Evolutionary conservation across 768 basidiomycete species (phyloP), one percentile per base, ranked within the genome.

Genomic region (Scleroderma citrinum): DNA sequence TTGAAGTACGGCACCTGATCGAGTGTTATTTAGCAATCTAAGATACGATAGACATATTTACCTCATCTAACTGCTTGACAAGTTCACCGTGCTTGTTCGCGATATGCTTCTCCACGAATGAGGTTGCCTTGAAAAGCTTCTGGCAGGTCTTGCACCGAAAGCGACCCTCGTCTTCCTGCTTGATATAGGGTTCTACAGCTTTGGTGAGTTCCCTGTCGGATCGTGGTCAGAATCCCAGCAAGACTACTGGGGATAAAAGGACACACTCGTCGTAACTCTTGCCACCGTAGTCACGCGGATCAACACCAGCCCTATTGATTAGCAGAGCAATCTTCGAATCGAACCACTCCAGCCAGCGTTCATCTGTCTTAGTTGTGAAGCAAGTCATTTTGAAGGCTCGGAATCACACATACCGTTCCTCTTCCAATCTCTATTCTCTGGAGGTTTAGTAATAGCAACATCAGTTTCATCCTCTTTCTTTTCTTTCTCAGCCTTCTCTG

Each of bases 71-170:
- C 44, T 76, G 71, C 56, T 85, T 87, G 50, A 94, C 79, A 14
- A 91, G 72, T 52, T 96, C 90, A 11, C 86, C 73, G 64, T 99
- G 96, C 66, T 98, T 98, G 65, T 94, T 92, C 12, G 85, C 80
- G 52, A 99, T 85, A 65, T 99, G 96, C 75, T 98, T 98, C 71
- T 95, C 92, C 42, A 98, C 89, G 69, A 97, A 99, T 21, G 93
- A 83, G 30, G 89, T 87, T 4, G 93, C 96, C 66, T 94, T 94
- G 83, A 99, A 99, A 19, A 98, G 76, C 72, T 99, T 99, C 69
- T 84, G 85, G 68, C 96, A 99, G 24, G 84, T 85, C 73, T 91
- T 95, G 73, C 96, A 99, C 55, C 96, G 78, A 72, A 89, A 98
- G 65, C 96, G 98, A 60, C 86, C 90, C 68, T 95, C 92, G 57